Base-by-base conservation (phyloP, 306 rosid genomes). In the Gleditsia sinensis region DNA sequence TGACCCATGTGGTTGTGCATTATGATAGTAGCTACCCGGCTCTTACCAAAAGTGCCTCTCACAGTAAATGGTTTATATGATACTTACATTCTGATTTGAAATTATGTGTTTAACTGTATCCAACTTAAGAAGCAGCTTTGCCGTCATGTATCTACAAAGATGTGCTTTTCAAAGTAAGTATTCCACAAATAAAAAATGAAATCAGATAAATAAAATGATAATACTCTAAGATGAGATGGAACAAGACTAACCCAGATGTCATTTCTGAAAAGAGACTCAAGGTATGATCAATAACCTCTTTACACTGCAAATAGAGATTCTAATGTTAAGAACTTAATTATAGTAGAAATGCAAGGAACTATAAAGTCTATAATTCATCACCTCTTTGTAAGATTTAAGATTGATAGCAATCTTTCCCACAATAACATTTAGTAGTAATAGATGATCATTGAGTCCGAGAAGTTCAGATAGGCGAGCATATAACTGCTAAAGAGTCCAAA, bases 371-470 rank as follows among this genome's bases (percentile, higher is more conserved):
- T 45, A 50, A 71, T 71, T 21, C 32, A 62, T 77, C 79, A 94
- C 98, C 97, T 89, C 90, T 19, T 88, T 89, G 69, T 89, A 94
- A 72, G 85, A 84, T 84, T 91, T 88, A 7, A 94, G 97, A 83
- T 91, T 94, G 69, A 97, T 86, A 64, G 89, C 91, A 62, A 94
- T 89, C 91, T 91, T 94, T 77, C 91, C 88, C 40, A 89, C 92
- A 73, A 91, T 89, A 66, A 86, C 88, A 88, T 89, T 89, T 75
- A 94, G 78, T 71, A 89, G 87, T 54, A 80, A 77, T 16, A 85
- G 82, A 89, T 91, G 96, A 83, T 94, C 97, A 74, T 91, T 86
- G 43, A 94, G 89, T 58, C 98, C 97, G 65, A 93, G 89, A 73
- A 91, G 97, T 67, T 91, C 98, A 73, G 97, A 89, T 46, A 94